phyloP scores from a whole-genome alignment of 305 asterid species.

The Fraxinus paxiana region DNA sequence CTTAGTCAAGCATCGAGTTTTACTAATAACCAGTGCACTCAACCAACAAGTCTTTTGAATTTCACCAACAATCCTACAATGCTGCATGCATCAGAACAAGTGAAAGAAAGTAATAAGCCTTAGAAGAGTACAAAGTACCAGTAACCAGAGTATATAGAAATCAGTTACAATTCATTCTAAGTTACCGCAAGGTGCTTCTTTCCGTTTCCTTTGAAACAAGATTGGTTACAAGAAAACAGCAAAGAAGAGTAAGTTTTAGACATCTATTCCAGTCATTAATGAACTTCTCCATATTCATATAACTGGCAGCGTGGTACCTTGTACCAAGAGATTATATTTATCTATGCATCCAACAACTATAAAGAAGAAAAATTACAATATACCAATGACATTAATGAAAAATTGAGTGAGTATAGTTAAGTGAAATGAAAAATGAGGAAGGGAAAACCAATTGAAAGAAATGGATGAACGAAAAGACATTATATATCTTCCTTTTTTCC shows the following conservation, averaged over 20 bases:
- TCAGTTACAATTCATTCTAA: not conserved
- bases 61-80: slow-evolving; percentile 4
- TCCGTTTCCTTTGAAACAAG: not conserved
- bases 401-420: not conserved
- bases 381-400: not conserved
- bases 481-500: not conserved
- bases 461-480: not conserved
- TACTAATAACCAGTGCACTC: slow-evolving; percentile 8
- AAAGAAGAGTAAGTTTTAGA: not conserved
- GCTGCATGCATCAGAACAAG: slow-evolving; percentile 7
- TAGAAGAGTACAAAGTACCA: not conserved
- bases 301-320: not conserved
- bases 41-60: slow-evolving; percentile 1
- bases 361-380: slow-evolving; percentile 1
- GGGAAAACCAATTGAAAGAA: not conserved
- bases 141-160: not conserved
- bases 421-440: not conserved
- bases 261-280: not conserved
- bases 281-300: not conserved
- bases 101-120: not conserved
- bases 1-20: slow-evolving; percentile 7
- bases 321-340: not conserved
- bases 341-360: not conserved
- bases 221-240: not conserved
- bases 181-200: not conserved